A percentile compares a stretch with the other conserved stretches of the same genome.
Conservation (phyloP, 2,329 filamentous ascomycete genomes). For the Davidsoniella neocaledoniae region DNA sequence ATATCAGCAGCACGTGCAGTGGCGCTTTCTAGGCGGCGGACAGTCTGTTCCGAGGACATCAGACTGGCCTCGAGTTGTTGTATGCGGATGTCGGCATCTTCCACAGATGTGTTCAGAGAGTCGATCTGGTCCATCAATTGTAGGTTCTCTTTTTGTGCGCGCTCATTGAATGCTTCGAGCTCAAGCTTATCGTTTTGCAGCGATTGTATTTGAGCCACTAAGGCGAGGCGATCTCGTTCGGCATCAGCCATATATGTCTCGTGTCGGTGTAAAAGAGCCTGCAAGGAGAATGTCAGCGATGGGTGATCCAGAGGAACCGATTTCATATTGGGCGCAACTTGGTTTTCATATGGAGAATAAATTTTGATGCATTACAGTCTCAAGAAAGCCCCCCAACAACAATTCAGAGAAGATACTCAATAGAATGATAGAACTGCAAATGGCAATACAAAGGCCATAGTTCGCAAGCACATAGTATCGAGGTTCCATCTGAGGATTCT, state of each 20-base stretch:
- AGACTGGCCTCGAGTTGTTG: conserved; percentile 61
- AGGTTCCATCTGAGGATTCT: no score
- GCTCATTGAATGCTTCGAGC: conserved; percentile 61
- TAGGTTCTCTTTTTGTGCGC: conserved; percentile 69
- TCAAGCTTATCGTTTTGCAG: conserved; percentile 59
- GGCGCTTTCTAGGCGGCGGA: conserved; percentile 57
- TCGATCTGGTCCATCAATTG: conserved; percentile 71
- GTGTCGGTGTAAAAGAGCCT: conserved; percentile 84
- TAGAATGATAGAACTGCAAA: no score
- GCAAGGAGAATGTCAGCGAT: conserved; percentile 54
- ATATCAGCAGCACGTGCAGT: conserved; percentile 60
- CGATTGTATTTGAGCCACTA: conserved; percentile 55
- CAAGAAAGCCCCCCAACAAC: no score
- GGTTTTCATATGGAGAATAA: no score
- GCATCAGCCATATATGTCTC: conserved; percentile 89
- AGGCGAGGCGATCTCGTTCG: conserved; percentile 62
- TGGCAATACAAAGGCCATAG: no score
- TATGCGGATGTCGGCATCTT: conserved; percentile 65
- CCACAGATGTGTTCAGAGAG: conserved; percentile 58
- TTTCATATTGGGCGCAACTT: no score
- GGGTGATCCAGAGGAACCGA: conserved; percentile 18
- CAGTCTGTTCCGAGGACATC: conserved; percentile 58
- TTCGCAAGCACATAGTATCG: no score
- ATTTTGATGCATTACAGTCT: no score
- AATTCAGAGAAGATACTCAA: no score